These are phyloP conservation scores for Aspergillus ostianus DNA, from an alignment of 495 filamentous ascomycete genomes.

Conservation along the genomic window DNA sequence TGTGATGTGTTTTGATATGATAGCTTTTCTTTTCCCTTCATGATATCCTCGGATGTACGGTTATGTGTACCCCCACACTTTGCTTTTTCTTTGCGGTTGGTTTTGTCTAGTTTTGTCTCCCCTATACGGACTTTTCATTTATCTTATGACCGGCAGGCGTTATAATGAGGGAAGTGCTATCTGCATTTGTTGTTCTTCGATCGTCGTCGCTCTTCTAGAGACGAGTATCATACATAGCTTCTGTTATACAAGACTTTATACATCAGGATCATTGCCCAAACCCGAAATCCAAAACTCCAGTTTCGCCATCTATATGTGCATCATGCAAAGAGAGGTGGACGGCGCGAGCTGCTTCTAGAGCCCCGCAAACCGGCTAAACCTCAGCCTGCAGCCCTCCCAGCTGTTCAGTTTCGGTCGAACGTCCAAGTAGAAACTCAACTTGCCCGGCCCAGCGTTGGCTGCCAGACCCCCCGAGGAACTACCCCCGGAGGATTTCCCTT, in stretches of 20 bases:
- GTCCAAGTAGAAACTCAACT: conserved; percentile 89
- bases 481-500: conserved; percentile 55
- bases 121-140: conserved; percentile 8
- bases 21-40: conserved; percentile 13
- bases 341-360: conserved; percentile 29
- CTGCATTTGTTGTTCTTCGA: conserved; percentile 18
- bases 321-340: conserved; percentile 8
- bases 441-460: conserved; percentile 52
- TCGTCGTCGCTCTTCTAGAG: conserved; percentile 10
- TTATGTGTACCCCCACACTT: conserved; percentile 14
- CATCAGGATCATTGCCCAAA: conserved; percentile 24
- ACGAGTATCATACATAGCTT: conserved; percentile 39
- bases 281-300: conserved; percentile 27
- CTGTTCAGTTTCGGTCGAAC: conserved; percentile 93
- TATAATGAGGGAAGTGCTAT: conserved; percentile 19
- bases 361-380: conserved; percentile 62
- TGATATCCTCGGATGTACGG: conserved; percentile 27
- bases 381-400: conserved; percentile 87
- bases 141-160: conserved; percentile 17
- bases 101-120: not conserved
- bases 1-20: conserved; percentile 16
- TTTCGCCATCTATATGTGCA: conserved; percentile 29
- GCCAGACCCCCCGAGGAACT: conserved; percentile 30
- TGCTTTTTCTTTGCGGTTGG: not conserved
- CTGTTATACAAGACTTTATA: conserved; percentile 43